Evolutionary conservation across 1,139 yeast species (phyloP).

Genomic region (Wickerhamiella pararugosa): DNA sequence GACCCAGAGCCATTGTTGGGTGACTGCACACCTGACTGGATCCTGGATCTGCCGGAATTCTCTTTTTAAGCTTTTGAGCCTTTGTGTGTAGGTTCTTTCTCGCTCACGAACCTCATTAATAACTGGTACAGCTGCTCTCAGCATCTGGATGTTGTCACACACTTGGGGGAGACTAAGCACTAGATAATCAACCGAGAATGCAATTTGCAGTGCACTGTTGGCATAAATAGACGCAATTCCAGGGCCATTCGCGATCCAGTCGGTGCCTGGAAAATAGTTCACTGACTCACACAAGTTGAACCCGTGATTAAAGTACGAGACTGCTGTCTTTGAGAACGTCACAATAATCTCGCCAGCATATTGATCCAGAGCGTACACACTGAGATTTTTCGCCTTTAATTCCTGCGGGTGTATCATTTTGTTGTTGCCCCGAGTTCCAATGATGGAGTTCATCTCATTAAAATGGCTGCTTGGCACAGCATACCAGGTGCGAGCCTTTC

Average conservation of each 20-base stretch:
- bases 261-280: background rate
- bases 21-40: no score
- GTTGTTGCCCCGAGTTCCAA: background rate
- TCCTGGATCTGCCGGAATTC: no score
- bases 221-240: no score
- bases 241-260: slow-evolving; percentile 1
- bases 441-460: slow-evolving; percentile 41
- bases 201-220: no score
- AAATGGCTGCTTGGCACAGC: slow-evolving; percentile 25
- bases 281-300: slow-evolving; percentile 23
- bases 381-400: slow-evolving; percentile 33
- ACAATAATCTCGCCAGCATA: slow-evolving; percentile 65
- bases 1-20: no score
- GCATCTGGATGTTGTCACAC: no score
- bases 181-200: no score
- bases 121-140: no score
- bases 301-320: slow-evolving; percentile 70
- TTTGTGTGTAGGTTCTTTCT: no score
- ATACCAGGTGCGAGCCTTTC: slow-evolving; percentile 19
- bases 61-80: no score
- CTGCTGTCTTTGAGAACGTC: slow-evolving; percentile 68
- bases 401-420: slow-evolving; percentile 16
- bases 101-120: no score
- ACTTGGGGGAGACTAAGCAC: no score
- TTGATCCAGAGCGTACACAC: slow-evolving; percentile 54